phyloP scores from a whole-genome alignment of 164 flowering plant genomes.

The Vitis riparia region DNA sequence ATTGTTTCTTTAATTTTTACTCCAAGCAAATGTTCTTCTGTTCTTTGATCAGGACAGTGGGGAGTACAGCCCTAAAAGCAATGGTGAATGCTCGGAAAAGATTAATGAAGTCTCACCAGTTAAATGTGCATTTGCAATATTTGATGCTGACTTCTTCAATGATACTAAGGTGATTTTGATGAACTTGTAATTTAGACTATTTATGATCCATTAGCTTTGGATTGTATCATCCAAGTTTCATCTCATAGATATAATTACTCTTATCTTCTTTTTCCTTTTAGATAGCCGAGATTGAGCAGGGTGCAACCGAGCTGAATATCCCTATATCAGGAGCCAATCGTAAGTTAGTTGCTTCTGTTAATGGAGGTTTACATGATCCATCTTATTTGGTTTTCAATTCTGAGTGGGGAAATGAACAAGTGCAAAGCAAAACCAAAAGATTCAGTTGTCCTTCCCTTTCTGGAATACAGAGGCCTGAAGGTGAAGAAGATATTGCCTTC shows the following conservation, averaged over 20 bases:
- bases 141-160: constrained; percentile 66
- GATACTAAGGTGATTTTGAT: constrained; percentile 47
- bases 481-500: constrained; percentile 72
- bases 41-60: constrained; percentile 49
- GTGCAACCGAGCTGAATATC: constrained; percentile 59
- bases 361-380: constrained; percentile 81
- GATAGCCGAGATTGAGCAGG: constrained; percentile 68
- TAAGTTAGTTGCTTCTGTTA: constrained; percentile 64
- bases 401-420: constrained; percentile 36
- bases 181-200: background rate
- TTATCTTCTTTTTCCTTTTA: constrained; percentile 14
- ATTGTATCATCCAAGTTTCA: too few species aligned
- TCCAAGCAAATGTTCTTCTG: too few species aligned
- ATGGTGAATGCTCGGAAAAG: constrained; percentile 19
- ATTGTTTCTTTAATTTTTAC: too few species aligned
- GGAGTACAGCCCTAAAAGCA: background rate
- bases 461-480: constrained; percentile 40
- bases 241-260: background rate
- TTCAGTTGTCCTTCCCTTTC: constrained; percentile 48
- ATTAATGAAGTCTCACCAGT: constrained; percentile 17
- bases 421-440: constrained; percentile 11
- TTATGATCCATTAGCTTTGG: background rate
- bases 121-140: constrained; percentile 38
- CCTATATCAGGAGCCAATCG: constrained; percentile 62
- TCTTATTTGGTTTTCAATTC: constrained; percentile 73